Evolutionary conservation across 1,284 basidiomycete genomes (phyloP), one percentile per base, ranked within the genome.

Genomic region (Sporisorium sorghi): DNA sequence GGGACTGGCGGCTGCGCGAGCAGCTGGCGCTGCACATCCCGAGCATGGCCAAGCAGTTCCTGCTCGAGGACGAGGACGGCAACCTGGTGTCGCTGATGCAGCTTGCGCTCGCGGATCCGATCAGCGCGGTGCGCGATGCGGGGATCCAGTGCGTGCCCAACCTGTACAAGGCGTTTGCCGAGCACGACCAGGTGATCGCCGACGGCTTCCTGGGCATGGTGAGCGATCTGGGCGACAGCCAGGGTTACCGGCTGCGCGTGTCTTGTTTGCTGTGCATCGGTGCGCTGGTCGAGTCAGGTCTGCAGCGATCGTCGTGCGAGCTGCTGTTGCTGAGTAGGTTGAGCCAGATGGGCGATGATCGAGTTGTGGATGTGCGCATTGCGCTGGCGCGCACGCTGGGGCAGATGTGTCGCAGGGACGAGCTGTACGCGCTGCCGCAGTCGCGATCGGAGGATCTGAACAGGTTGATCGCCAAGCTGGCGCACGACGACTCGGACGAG

Each of bases 321-420:
- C 87, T 89, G 59, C 85, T 87, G 46, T 88, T 91, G 69, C 88
- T 93, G 84, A 85, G 87, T 49, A 85, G 87, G 15, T 85, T 97
- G 12, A 85, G 87, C 32, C 81, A 84, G 49, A 87, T 97, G 49
- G 89, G 89, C 15, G 93, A 96, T 81, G 82, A 83, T 65, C 83
- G 81, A n/a, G 89, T 97, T 24, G 87, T 93, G 51, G 94, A 94
- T 77, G 93, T 98, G 48, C 89, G 94, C 43, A 93, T 97, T 62
- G 91, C 90, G 8, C 88, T 95, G 1, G 91, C 94, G 14, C 89
- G 92, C 46, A 87, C 92, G 32, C 85, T 90, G 21, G 88, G 88
- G 39, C 83, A 86, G 43, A 84, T 91, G 51, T 88, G 73, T 39
- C 57, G 68, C 46, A 63, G 61, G 33, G 69, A 82, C 59, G 72